Evolutionary conservation across 192 early-diverging fungal species (phyloP), one percentile per base, ranked within the genome.

Genomic region (Entomortierella chlamydospora): DNA sequence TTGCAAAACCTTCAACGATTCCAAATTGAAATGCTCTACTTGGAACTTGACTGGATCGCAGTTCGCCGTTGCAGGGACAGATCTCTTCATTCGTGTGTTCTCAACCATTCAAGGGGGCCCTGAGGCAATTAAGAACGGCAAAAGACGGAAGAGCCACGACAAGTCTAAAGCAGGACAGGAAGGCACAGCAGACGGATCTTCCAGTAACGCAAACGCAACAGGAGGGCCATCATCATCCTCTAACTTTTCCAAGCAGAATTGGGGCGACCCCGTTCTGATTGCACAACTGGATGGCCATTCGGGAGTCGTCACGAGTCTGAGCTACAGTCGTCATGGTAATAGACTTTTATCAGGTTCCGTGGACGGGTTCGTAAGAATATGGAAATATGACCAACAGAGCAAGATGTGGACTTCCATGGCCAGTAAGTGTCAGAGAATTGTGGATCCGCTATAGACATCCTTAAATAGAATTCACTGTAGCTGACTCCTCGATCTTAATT

Each of bases 281-380:
- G 83, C 83, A 22, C 82, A 90, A 17, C 79, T 94, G 20, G 90
- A 88, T 11, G 89, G 91, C 9, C 93, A 97, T 66, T 85, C 80
- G n/a, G 88, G 86, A 4, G 84, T 84, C 64, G 90, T 97, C 20
- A 92, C 89, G 8, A 92, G 92, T 73, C 62, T 97, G 47, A 87
- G 86, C 31, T 96, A 91, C 70, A 91, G 91, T 72, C 84, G 87
- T 56, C 81, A 84, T 37, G 94, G 91, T 26, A 84, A 88, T 29
- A 87, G 86, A 72, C 71, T 97, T 0, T 61, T 93, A 20, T 90
- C 92, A 28, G 95, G 93, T 9, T 92, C 89, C 13, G 84, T 85
- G 17, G 95, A 97, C 71, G 95, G 96, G 15, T 93, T 90, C 11
- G 91, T 89, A 1, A 89, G 86, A 56, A 86, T 96, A 4, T 96